A percentile compares a stretch with the other conserved stretches of the same genome.
These are phyloP conservation scores for Byssoonygena ceratinophila DNA, from an alignment of 2,329 filamentous ascomycete genomes.

Conservation along the genomic window DNA sequence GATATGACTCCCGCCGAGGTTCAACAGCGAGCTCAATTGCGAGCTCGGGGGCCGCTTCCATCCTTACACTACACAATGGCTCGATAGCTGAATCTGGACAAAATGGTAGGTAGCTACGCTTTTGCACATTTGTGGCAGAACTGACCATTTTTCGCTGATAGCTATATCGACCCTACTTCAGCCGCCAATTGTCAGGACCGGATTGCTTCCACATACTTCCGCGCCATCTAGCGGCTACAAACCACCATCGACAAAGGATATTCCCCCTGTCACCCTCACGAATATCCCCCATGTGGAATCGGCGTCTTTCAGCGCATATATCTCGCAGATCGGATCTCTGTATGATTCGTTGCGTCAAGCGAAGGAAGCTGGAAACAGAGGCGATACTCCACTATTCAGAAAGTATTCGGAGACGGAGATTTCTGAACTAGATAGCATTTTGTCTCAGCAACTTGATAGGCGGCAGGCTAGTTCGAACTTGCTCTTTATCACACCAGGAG, in stretches of 20 bases:
- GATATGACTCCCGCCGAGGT: conserved; percentile 48
- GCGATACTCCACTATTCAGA: conserved; percentile 38
- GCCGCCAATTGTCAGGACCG: conserved; percentile 65
- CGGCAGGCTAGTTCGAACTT: conserved; percentile 28
- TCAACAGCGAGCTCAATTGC: conserved; percentile 81
- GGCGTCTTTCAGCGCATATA: conserved; percentile 71
- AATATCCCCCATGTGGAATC: conserved; percentile 75
- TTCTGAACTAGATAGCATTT: conserved; percentile 41
- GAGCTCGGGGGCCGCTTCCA: conserved; percentile 75
- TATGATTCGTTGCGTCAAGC: conserved; percentile 82
- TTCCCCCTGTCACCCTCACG: conserved; percentile 81
- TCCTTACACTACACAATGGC: conserved; percentile 51
- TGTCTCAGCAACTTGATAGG: conserved; percentile 37
- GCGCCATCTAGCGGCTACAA: conserved; percentile 61
- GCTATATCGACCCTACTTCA: conserved; percentile 77
- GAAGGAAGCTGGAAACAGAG: conserved; percentile 58
- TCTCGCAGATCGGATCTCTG: conserved; percentile 71
- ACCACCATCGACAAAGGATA: conserved; percentile 75
- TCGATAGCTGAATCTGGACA: conserved; percentile 57
- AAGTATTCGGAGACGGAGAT: conserved; percentile 36
- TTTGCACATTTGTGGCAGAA: background rate
- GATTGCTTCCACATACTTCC: conserved; percentile 66
- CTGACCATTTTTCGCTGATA: conserved; percentile 24
- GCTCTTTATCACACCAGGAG: background rate
- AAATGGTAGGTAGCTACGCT: conserved; percentile 45